Conservation (phyloP, 768 basidiomycete genomes). For the Amanita muscaria region DNA sequence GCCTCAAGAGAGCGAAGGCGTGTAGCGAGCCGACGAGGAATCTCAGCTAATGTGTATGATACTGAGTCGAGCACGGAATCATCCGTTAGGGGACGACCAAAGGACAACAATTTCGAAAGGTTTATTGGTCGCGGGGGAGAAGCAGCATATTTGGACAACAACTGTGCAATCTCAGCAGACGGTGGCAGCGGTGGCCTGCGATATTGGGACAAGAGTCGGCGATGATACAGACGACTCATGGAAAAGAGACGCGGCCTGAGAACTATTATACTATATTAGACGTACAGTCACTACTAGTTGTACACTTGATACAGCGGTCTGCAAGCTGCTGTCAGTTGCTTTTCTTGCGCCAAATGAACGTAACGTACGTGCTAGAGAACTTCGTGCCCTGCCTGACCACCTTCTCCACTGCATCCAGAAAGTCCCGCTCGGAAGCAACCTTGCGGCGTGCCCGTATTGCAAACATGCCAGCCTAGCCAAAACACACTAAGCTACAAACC, state of each 20-base stretch:
- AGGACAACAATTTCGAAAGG: constrained; percentile 64
- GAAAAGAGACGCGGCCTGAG: not conserved
- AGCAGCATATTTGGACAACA: constrained; percentile 55
- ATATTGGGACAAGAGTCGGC: constrained; percentile 14
- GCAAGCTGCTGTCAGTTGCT: constrained; percentile 9
- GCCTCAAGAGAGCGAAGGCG: constrained; percentile 67
- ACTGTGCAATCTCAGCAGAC: constrained; percentile 43
- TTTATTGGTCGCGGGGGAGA: constrained; percentile 63
- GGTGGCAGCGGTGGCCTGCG: constrained; percentile 21
- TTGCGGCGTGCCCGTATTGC: constrained; percentile 95
- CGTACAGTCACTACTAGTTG: constrained; percentile 45
- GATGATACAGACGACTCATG: not conserved
- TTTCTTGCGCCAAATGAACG: constrained; percentile 1
- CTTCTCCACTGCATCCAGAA: constrained; percentile 96
- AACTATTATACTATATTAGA: constrained; percentile 7
- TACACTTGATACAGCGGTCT: constrained; percentile 91
- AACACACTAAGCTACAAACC: constrained; percentile 3
- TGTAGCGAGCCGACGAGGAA: constrained; percentile 67
- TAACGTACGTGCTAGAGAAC: constrained; percentile 89
- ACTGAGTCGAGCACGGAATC: constrained; percentile 70
- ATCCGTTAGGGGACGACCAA: constrained; percentile 63
- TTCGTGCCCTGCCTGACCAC: constrained; percentile 96
- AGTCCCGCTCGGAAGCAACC: constrained; percentile 95
- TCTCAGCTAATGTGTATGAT: constrained; percentile 62
- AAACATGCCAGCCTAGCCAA: constrained; percentile 96